These are phyloP conservation scores for Jackrogersella multiformis DNA, from an alignment of 495 filamentous ascomycete species.

Conservation along the genomic window DNA sequence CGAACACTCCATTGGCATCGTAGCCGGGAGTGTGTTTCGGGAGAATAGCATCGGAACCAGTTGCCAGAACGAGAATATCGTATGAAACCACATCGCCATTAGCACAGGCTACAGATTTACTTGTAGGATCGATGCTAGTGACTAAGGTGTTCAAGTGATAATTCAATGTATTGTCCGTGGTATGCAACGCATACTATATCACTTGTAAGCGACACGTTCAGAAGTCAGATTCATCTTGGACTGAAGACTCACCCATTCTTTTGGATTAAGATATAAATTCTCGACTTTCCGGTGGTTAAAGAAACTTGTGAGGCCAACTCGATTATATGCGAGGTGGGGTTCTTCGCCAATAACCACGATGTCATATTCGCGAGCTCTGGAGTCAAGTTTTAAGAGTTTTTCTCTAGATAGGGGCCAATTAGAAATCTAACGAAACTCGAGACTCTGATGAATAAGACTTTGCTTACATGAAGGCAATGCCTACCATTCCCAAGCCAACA, in stretches of 20 bases:
- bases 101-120: constrained; percentile 76
- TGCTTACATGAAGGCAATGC: constrained; percentile 88
- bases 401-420: constrained; percentile 67
- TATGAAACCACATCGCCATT: constrained; percentile 77
- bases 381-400: constrained; percentile 88
- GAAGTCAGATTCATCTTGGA: background rate
- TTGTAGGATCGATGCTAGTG: constrained; percentile 69
- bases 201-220: background rate
- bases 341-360: constrained; percentile 94
- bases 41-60: constrained; percentile 88
- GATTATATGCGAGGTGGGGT: constrained; percentile 90
- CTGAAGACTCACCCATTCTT: constrained; percentile 76
- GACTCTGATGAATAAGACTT: background rate
- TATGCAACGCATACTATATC: constrained; percentile 34
- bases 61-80: constrained; percentile 89
- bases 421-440: constrained; percentile 68
- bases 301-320: constrained; percentile 92
- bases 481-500: constrained; percentile 95
- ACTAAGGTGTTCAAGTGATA: constrained; percentile 88
- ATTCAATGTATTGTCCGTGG: constrained; percentile 72
- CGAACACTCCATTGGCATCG: constrained; percentile 88
- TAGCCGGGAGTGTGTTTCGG: constrained; percentile 83
- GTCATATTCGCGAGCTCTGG: constrained; percentile 78
- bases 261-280: constrained; percentile 88
- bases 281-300: constrained; percentile 92